Conservation (phyloP, 805 yeast genomes). For the Kluyveromyces wickerhamii region DNA sequence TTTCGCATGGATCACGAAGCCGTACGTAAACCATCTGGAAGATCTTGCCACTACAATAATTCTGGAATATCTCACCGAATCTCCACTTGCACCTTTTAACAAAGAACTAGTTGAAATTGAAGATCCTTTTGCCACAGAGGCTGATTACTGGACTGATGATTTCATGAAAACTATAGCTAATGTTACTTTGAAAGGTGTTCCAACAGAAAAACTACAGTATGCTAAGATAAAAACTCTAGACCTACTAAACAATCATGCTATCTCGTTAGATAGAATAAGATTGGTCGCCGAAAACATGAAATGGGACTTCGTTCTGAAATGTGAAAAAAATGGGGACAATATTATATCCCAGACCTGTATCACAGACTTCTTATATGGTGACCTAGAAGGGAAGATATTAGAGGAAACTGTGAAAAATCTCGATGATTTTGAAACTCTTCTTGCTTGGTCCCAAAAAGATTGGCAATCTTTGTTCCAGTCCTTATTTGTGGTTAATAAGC, state of each 20-base stretch:
- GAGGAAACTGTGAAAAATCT: slow-evolving; percentile 46
- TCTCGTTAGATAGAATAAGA: slow-evolving; percentile 59
- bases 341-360: slow-evolving; percentile 60
- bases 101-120: slow-evolving; percentile 70
- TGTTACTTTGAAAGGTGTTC: slow-evolving; percentile 60
- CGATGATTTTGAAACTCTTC: slow-evolving; percentile 44
- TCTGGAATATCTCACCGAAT: slow-evolving; percentile 65
- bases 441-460: slow-evolving; percentile 51
- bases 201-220: slow-evolving; percentile 50
- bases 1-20: slow-evolving; percentile 80
- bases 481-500: slow-evolving; percentile 51
- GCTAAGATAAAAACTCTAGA: slow-evolving; percentile 45
- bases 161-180: slow-evolving; percentile 54
- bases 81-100: slow-evolving; percentile 68
- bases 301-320: slow-evolving; percentile 49
- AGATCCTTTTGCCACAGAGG: slow-evolving; percentile 70
- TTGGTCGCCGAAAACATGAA: slow-evolving; percentile 61
- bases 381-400: slow-evolving; percentile 50
- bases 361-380: slow-evolving; percentile 74
- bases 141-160: slow-evolving; percentile 67
- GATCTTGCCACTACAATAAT: slow-evolving; percentile 67
- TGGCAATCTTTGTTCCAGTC: slow-evolving; percentile 56
- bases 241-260: slow-evolving; percentile 46
- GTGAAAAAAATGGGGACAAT: slow-evolving; percentile 54
- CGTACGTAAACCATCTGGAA: slow-evolving; percentile 39